Conservation (phyloP, 495 filamentous ascomycete species). For the Podospora tetraspora region DNA sequence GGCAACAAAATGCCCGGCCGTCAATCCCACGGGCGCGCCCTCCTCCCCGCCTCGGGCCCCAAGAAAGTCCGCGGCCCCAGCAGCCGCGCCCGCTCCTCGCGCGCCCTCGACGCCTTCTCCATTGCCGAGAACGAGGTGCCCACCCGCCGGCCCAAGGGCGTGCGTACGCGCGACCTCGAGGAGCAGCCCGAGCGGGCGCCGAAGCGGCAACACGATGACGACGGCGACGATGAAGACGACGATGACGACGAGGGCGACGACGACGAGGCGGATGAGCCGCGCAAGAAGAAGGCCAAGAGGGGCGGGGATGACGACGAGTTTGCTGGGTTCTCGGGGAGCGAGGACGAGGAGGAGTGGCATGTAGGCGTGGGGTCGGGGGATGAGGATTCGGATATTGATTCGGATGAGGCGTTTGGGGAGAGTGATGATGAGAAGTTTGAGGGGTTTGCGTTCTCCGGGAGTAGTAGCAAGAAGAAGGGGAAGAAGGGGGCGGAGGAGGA, state of each 20-base stretch:
- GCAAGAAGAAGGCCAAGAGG: conserved; percentile 40
- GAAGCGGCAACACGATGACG: conserved; percentile 41
- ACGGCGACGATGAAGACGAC: conserved; percentile 49
- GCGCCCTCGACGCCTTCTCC: conserved; percentile 75
- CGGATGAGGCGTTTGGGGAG: conserved; percentile 87
- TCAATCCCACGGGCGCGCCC: conserved; percentile 53
- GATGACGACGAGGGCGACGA: conserved; percentile 28
- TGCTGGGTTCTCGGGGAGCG: conserved; percentile 48
- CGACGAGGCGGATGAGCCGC: conserved; percentile 37
- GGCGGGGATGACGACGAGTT: conserved; percentile 44
- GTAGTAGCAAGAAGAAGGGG: conserved; percentile 48
- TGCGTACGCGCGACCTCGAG: conserved; percentile 42
- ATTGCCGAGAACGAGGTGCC: conserved; percentile 63
- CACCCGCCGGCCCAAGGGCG: conserved; percentile 32
- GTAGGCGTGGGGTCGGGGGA: conserved; percentile 66
- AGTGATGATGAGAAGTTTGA: conserved; percentile 82
- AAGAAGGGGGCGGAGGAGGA: conserved; percentile 45
- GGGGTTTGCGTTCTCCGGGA: conserved; percentile 67
- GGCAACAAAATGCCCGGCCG: conserved; percentile 58
- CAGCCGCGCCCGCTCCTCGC: conserved; percentile 38
- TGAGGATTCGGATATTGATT: conserved; percentile 80
- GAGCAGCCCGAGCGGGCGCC: conserved; percentile 29
- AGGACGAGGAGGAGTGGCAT: conserved; percentile 77
- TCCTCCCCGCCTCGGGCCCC: conserved; percentile 33
- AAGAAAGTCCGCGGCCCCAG: conserved; percentile 27